Evolutionary conservation across 2,329 filamentous ascomycete genomes (phyloP), one percentile per base, ranked within the genome.

Genomic region (Venturia effusa): DNA sequence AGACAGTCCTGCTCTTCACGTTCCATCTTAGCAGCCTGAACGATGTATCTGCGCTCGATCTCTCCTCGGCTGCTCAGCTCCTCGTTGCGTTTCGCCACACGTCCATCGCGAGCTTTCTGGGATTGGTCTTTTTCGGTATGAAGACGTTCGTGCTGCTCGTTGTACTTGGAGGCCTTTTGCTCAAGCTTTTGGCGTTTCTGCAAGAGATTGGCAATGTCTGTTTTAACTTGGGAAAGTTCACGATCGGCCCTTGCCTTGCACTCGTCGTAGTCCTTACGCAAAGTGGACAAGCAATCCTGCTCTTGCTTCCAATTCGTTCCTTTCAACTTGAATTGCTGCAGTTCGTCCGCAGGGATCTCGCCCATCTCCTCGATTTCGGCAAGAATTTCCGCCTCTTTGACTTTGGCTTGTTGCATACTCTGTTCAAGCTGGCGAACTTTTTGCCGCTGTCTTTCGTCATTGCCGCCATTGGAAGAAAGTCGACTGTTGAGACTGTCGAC

Each of bases 381-480:
- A 64, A 81, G 78, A 30, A 89, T 76, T 59, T 80, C 77, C 54
- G 77, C 75, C 37, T 82, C 80, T 39, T 87, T 86, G 69, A 86
- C 84, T 68, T 87, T 84, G 4, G 84, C 84, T 72, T 87, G 88
- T 64, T 85, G 84, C 74, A 88, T 88, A 72, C 89, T 88, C 64
- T 88, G 88, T 64, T 83, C 85, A 71, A 90, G 87, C 73, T 92
- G 89, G 66, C 86, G 83, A 57, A 89, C 84, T 73, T 90, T 89
- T 71, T 90, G 87, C 68, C 84, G 83, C 69, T 88, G 83, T 71
- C 89, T 88, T 70, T 92, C 89, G 73, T 93, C 89, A 68, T 85
- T 86, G 65, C 87, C 86, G 66, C 88, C 88, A 41, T 87, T 76
- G 61, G 77, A 87, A 64, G 86, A 81, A 57, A 90, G 83, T 67